Conservation (phyloP, 768 basidiomycete genomes). For the Gloeostereum incarnatum region DNA sequence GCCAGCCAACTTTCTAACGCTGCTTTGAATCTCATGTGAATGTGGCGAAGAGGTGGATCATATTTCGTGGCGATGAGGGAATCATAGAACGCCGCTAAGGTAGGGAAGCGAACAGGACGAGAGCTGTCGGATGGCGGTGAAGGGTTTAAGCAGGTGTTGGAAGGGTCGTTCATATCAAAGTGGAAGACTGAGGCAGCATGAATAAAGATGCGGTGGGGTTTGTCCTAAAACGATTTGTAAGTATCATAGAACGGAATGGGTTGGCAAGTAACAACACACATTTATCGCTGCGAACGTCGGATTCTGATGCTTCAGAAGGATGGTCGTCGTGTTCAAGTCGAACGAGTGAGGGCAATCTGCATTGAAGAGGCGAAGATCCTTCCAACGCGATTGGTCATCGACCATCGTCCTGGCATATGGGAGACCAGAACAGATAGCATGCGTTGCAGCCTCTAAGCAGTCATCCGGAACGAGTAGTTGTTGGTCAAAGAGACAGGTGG, state of each 20-base stretch:
- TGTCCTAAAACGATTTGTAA: not conserved
- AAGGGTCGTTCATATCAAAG: slow-evolving; percentile 9
- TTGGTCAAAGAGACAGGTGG: slow-evolving; percentile 9
- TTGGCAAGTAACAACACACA: not conserved
- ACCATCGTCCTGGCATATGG: slow-evolving; percentile 2
- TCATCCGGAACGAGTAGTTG: slow-evolving; percentile 11
- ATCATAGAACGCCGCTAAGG: slow-evolving; percentile 7
- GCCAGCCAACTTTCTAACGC: not conserved
- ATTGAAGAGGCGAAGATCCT: slow-evolving; percentile 1
- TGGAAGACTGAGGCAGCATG: slow-evolving; percentile 8
- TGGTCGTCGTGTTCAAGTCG: not conserved
- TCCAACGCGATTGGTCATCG: slow-evolving; percentile 3
- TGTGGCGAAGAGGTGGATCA: slow-evolving; percentile 4
- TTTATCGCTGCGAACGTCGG: not conserved
- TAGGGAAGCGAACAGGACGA: slow-evolving; percentile 7
- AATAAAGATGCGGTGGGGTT: slow-evolving; percentile 6
- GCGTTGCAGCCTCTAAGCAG: slow-evolving; percentile 2
- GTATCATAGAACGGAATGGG: not conserved
- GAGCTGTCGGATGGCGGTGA: slow-evolving; percentile 2
- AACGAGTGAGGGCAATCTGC: slow-evolving; percentile 6
- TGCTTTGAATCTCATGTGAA: slow-evolving; percentile 1
- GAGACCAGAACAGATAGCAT: slow-evolving; percentile 4
- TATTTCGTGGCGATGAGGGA: not conserved
- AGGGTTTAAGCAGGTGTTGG: slow-evolving; percentile 6
- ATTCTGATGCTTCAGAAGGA: slow-evolving; percentile 6